A percentile compares a stretch with the other conserved stretches of the same genome.
These are phyloP conservation scores for Cladosporium halotolerans DNA, from an alignment of 2,329 filamentous ascomycete genomes.

Conservation along the genomic window DNA sequence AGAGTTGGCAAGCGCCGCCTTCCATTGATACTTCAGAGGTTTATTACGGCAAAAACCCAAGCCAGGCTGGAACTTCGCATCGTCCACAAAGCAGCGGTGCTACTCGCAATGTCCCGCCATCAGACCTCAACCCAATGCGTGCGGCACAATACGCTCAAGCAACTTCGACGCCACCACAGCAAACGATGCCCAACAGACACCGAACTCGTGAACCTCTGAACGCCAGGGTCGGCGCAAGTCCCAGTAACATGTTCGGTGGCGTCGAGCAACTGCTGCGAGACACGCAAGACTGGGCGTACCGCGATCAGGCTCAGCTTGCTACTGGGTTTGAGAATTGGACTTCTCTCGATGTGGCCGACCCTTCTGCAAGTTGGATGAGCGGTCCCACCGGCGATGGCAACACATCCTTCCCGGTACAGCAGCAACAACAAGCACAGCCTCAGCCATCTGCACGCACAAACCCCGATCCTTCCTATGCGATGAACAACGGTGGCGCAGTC, in stretches of 20 bases:
- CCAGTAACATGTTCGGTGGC: conserved; percentile 52
- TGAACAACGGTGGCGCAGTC: not conserved
- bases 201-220: conserved; percentile 16
- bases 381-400: not conserved
- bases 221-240: conserved; percentile 31
- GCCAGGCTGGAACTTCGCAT: not conserved
- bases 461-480: not conserved
- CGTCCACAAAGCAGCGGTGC: conserved; percentile 5
- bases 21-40: not conserved
- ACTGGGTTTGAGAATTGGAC: conserved; percentile 59
- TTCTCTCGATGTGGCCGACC: not conserved
- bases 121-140: conserved; percentile 20
- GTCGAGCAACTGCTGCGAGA: conserved; percentile 57
- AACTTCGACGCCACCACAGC: conserved; percentile 15
- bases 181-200: conserved; percentile 11
- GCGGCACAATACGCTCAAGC: conserved; percentile 22
- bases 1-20: not conserved
- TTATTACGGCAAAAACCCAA: not conserved
- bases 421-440: not conserved
- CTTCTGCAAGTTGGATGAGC: not conserved
- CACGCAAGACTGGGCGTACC: conserved; percentile 55
- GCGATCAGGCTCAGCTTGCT: conserved; percentile 56
- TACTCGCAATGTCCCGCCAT: conserved; percentile 16
- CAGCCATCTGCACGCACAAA: not conserved
- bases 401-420: not conserved